phyloP scores from a whole-genome alignment of 139 green algal genomes.

The Asterochloris sp. region DNA sequence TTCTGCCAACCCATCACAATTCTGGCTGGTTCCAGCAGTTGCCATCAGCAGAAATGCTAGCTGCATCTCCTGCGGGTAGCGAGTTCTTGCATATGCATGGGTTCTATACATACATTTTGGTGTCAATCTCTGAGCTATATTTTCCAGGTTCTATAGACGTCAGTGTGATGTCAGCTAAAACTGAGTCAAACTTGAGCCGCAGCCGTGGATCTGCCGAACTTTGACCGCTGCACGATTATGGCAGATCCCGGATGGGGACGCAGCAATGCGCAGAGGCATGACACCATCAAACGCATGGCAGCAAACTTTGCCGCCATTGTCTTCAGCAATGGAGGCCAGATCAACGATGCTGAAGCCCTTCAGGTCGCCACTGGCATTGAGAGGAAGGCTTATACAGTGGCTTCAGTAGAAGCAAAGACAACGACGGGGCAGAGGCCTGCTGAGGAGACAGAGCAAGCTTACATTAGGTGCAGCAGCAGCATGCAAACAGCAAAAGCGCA shows the following conservation, averaged over 20 bases:
- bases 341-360: slow-evolving; percentile 43
- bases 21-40: too few relatives aligned
- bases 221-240: background rate
- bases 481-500: background rate
- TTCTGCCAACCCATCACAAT: too few relatives aligned
- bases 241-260: slow-evolving; percentile 51
- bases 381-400: slow-evolving; percentile 78
- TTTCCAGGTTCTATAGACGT: background rate
- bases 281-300: slow-evolving; percentile 53
- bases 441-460: slow-evolving; percentile 38
- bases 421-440: slow-evolving; percentile 70
- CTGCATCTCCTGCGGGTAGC: too few relatives aligned
- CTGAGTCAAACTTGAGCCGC: background rate
- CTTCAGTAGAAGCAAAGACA: slow-evolving; percentile 67
- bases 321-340: slow-evolving; percentile 42
- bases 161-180: background rate
- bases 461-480: slow-evolving; percentile 33
- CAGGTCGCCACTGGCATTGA: slow-evolving; percentile 52
- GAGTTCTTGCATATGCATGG: too few relatives aligned
- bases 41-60: too few relatives aligned
- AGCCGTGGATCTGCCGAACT: background rate
- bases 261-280: slow-evolving; percentile 43
- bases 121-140: too few relatives aligned
- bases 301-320: slow-evolving; percentile 59
- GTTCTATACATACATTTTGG: too few relatives aligned